phyloP scores from a whole-genome alignment of 768 basidiomycete species.

The Tylopilus vinaceipallidus region DNA sequence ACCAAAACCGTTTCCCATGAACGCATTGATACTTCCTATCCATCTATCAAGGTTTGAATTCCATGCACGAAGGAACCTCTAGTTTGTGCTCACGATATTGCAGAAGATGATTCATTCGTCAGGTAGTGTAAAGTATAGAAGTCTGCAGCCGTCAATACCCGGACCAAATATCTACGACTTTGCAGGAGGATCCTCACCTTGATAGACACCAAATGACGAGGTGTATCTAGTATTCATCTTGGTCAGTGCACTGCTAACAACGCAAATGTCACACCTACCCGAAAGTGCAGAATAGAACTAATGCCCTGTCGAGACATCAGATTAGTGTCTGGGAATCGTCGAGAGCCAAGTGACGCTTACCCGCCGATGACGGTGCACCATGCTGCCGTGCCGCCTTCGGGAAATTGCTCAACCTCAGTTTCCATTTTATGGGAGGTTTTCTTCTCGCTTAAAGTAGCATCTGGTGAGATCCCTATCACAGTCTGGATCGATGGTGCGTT shows the following conservation, averaged over 20 bases:
- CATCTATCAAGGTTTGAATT: not conserved
- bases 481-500: not conserved
- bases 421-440: too few species aligned
- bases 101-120: slow-evolving; percentile 30
- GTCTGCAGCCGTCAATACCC: slow-evolving; percentile 3
- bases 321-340: not conserved
- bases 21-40: slow-evolving; percentile 33
- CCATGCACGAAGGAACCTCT: not conserved
- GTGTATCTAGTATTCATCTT: slow-evolving; percentile 24
- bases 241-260: not conserved
- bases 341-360: not conserved
- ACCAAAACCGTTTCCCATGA: slow-evolving; percentile 37
- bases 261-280: slow-evolving; percentile 15
- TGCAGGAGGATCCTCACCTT: slow-evolving; percentile 21
- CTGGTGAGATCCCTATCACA: not conserved
- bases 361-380: slow-evolving; percentile 15
- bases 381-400: slow-evolving; percentile 13
- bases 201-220: slow-evolving; percentile 37
- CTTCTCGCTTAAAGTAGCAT: not conserved
- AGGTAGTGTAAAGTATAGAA: not conserved
- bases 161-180: too few species aligned
- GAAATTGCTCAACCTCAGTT: not conserved
- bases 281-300: slow-evolving; percentile 33
- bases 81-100: slow-evolving; percentile 31
- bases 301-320: slow-evolving; percentile 13